phyloP scores from a whole-genome alignment of 345 rosid genomes.

The Eucalyptus marginata region DNA sequence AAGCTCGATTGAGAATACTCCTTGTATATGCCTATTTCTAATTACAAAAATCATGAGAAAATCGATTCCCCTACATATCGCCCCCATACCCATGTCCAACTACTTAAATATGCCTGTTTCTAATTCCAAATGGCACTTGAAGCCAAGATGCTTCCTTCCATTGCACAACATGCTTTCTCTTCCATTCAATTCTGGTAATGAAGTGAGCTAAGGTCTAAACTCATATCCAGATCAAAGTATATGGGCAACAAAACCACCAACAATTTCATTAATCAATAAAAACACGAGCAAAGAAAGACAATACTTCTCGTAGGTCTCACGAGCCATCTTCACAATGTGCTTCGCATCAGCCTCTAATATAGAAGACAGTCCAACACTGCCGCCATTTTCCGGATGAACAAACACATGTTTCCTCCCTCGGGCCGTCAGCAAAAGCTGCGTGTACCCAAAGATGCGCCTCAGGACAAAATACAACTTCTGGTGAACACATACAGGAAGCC shows the following conservation, averaged over 20 bases:
- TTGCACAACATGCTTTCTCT: neutral
- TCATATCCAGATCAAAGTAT: neutral
- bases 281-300: neutral
- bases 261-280: neutral
- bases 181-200: neutral
- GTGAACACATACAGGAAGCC: slow-evolving; percentile 88
- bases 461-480: slow-evolving; percentile 46
- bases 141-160: neutral
- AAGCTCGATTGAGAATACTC: neutral
- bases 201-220: neutral
- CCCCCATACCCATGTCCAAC: neutral
- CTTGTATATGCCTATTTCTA: neutral
- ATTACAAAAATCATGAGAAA: neutral
- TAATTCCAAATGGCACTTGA: neutral
- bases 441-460: slow-evolving; percentile 39
- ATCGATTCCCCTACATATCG: neutral
- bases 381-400: slow-evolving; percentile 39
- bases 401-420: slow-evolving; percentile 17
- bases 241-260: neutral
- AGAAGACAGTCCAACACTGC: slow-evolving; percentile 54
- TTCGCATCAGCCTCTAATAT: slow-evolving; percentile 76
- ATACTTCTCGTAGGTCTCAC: slow-evolving; percentile 73
- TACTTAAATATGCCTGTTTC: neutral
- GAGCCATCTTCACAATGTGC: slow-evolving; percentile 70
- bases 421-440: slow-evolving; percentile 20